These are phyloP conservation scores for Puccinia brachypodii DNA, from an alignment of 1,284 basidiomycete species.

Conservation along the genomic window DNA sequence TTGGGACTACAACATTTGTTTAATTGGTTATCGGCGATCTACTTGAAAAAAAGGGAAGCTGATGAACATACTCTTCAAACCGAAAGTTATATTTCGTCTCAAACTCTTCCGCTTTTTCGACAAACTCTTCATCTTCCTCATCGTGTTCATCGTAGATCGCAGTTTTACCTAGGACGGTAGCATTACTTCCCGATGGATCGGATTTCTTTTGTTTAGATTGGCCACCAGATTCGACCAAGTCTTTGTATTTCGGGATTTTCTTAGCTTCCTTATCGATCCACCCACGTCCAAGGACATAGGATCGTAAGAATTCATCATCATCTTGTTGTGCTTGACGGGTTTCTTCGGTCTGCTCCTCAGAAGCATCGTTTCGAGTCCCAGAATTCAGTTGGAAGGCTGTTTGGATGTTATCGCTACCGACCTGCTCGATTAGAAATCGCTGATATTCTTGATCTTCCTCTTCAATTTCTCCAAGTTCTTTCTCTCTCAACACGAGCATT, in stretches of 20 bases:
- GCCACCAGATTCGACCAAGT: constrained; percentile 54
- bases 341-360: background rate
- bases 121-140: constrained; percentile 53
- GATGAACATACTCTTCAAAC: constrained; percentile 73
- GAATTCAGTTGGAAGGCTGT: constrained; percentile 49
- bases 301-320: constrained; percentile 71
- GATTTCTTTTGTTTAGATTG: constrained; percentile 56
- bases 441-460: constrained; percentile 77
- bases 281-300: constrained; percentile 75
- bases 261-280: constrained; percentile 73
- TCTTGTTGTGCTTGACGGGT: constrained; percentile 52
- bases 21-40: too few species aligned
- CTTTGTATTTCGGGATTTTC: constrained; percentile 55
- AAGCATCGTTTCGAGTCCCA: background rate
- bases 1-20: constrained; percentile 69
- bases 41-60: constrained; percentile 15
- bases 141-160: constrained; percentile 54
- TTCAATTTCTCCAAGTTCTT: constrained; percentile 72
- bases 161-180: constrained; percentile 65
- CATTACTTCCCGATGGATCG: constrained; percentile 74
- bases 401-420: constrained; percentile 69
- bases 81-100: constrained; percentile 89
- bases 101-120: constrained; percentile 65
- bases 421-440: constrained; percentile 74
- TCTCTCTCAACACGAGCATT: constrained; percentile 68